Percentiles rank a stretch among this genome's conserved stretches.
Conservation (phyloP, 2,329 filamentous ascomycete species). For the Waltergamsia citrina region DNA sequence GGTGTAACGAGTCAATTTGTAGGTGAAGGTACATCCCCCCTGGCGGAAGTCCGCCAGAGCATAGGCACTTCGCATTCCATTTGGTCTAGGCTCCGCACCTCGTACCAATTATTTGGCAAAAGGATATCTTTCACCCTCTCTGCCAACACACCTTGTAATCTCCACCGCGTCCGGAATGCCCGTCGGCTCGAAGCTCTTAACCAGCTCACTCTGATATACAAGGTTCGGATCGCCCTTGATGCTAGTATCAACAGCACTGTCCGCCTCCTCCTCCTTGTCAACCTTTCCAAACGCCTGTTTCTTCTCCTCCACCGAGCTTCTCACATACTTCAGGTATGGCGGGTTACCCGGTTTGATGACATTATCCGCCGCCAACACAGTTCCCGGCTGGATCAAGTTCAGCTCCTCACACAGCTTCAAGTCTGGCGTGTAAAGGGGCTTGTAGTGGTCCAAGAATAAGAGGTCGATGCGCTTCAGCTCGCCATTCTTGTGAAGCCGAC, state of each 20-base stretch:
- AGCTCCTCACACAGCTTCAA: constrained; percentile 69
- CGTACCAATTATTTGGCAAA: too few species aligned
- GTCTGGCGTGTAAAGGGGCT: constrained; percentile 65
- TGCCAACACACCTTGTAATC: constrained; percentile 45
- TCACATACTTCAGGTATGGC: constrained; percentile 60
- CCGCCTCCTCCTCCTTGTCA: constrained; percentile 30
- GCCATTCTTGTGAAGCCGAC: constrained; percentile 19
- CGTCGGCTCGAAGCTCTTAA: constrained; percentile 59
- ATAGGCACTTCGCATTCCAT: too few species aligned
- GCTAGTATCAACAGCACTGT: constrained; percentile 14
- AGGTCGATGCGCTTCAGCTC: constrained; percentile 54
- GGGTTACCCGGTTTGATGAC: constrained; percentile 64
- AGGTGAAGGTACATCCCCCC: too few species aligned
- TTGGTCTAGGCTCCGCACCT: too few species aligned
- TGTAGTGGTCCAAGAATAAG: constrained; percentile 74
- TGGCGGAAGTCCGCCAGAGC: too few species aligned
- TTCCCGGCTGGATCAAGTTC: constrained; percentile 51
- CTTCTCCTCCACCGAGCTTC: constrained; percentile 56
- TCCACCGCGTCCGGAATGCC: constrained; percentile 59
- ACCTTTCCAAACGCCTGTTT: constrained; percentile 16
- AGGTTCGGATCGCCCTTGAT: constrained; percentile 51
- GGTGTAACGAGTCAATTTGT: too few species aligned
- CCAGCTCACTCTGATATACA: constrained; percentile 54
- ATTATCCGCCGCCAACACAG: constrained; percentile 60
- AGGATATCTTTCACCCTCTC: too few species aligned